Conservation (phyloP, 345 rosid genomes). For the Arabidopsis arenosa region DNA sequence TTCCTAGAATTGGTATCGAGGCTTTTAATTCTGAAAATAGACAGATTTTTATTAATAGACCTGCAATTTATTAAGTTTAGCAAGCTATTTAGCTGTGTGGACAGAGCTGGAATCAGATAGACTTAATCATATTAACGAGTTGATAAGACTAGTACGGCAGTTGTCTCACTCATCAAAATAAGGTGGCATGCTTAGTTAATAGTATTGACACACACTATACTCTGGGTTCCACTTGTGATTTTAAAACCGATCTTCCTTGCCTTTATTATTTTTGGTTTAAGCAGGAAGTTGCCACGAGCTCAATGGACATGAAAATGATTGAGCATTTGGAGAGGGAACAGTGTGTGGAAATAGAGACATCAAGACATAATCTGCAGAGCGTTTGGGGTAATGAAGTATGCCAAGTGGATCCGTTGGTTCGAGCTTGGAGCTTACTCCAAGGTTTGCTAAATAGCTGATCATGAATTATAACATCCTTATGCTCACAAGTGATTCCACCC, state of each 20-base stretch:
- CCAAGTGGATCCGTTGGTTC: constrained; percentile 49
- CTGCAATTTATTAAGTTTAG: neutral
- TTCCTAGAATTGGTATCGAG: no score
- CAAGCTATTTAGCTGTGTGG: neutral
- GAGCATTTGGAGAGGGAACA: constrained; percentile 56
- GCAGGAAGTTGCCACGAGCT: constrained; percentile 62
- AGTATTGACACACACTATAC: neutral
- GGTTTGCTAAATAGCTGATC: constrained; percentile 50
- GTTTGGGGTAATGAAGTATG: constrained; percentile 70
- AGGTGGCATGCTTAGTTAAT: neutral
- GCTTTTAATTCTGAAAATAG: no score
- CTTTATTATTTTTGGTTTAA: constrained; percentile 21
- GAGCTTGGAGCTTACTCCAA: constrained; percentile 59
- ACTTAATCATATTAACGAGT: neutral
- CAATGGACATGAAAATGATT: constrained; percentile 52
- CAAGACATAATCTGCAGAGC: constrained; percentile 51
- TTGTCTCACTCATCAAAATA: neutral
- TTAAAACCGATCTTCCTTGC: neutral
- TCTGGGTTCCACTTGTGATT: neutral
- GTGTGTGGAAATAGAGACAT: constrained; percentile 48
- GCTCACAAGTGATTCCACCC: neutral
- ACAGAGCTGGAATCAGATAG: neutral
- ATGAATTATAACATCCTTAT: neutral
- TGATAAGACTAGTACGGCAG: neutral
- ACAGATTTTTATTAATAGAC: no score